These are phyloP conservation scores for Lachnellula occidentalis DNA, from an alignment of 2,329 filamentous ascomycete species.

Conservation along the genomic window DNA sequence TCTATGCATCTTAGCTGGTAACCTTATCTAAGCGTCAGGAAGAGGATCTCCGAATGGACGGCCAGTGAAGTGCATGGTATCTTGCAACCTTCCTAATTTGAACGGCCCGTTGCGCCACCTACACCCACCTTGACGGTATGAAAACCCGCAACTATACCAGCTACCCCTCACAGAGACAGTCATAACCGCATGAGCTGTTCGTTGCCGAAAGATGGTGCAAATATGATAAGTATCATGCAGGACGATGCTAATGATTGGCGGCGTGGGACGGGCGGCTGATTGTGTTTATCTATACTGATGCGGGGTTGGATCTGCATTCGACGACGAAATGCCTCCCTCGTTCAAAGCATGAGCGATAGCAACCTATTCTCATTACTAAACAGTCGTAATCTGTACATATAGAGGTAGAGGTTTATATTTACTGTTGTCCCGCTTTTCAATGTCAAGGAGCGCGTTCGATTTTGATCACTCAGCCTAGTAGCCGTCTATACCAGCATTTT, in stretches of 20 bases:
- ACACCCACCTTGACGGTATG: neutral
- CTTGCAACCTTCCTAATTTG: neutral
- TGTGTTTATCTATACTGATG: neutral
- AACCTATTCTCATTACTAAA: neutral
- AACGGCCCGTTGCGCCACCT: neutral
- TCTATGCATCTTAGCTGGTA: too few relatives aligned
- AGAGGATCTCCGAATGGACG: neutral
- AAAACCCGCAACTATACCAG: neutral
- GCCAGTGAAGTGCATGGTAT: neutral
- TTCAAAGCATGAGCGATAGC: neutral
- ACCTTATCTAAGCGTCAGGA: too few relatives aligned
- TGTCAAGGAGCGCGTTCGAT: too few relatives aligned
- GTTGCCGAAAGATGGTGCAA: neutral
- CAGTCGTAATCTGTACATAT: neutral
- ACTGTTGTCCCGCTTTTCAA: too few relatives aligned
- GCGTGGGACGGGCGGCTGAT: neutral
- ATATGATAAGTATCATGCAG: neutral
- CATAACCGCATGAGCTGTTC: too few relatives aligned
- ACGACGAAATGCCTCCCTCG: neutral
- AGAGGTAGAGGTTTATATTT: neutral
- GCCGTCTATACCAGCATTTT: neutral
- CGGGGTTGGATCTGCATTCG: neutral
- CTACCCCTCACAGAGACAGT: too few relatives aligned
- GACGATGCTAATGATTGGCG: neutral
- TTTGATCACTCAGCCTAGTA: neutral